Evolutionary conservation across 2,329 filamentous ascomycete genomes (phyloP).

Genomic region (Lasiodiplodia sp.): DNA sequence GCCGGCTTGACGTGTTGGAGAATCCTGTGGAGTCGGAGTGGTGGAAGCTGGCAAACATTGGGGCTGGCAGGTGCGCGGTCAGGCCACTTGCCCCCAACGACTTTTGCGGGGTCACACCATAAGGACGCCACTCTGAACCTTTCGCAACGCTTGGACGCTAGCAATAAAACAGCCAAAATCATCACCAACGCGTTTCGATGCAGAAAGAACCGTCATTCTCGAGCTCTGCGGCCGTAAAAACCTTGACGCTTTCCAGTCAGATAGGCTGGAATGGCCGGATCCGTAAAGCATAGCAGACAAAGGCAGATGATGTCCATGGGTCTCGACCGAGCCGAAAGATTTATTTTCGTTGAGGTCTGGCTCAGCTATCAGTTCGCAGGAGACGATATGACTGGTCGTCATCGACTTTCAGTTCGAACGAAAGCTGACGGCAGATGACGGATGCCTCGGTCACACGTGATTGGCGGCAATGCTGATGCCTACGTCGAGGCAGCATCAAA

Average conservation of each 20-base stretch:
- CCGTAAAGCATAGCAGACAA: not conserved
- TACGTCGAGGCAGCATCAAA: not conserved
- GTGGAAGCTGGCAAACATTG: constrained; percentile 3
- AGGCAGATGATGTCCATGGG: not conserved
- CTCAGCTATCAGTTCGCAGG: not conserved
- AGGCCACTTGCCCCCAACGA: constrained; percentile 25
- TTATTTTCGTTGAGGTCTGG: not conserved
- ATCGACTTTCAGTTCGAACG: not conserved
- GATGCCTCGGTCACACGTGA: not conserved
- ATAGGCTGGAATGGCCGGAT: not conserved
- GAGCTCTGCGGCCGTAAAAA: not conserved
- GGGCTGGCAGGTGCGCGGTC: constrained; percentile 9
- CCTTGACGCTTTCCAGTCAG: not conserved
- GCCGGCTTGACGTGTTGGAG: constrained; percentile 12
- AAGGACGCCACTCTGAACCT: not conserved
- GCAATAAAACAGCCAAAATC: not conserved
- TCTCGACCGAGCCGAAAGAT: not conserved
- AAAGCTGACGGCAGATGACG: not conserved
- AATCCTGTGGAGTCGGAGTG: constrained; percentile 4
- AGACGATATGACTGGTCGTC: not conserved
- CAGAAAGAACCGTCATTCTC: not conserved
- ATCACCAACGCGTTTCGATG: not conserved
- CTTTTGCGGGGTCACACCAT: constrained; percentile 25
- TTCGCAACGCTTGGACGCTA: not conserved
- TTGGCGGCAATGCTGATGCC: not conserved